These are phyloP conservation scores for Aspergillus glaucus DNA, from an alignment of 2,329 filamentous ascomycete species.

Conservation along the genomic window DNA sequence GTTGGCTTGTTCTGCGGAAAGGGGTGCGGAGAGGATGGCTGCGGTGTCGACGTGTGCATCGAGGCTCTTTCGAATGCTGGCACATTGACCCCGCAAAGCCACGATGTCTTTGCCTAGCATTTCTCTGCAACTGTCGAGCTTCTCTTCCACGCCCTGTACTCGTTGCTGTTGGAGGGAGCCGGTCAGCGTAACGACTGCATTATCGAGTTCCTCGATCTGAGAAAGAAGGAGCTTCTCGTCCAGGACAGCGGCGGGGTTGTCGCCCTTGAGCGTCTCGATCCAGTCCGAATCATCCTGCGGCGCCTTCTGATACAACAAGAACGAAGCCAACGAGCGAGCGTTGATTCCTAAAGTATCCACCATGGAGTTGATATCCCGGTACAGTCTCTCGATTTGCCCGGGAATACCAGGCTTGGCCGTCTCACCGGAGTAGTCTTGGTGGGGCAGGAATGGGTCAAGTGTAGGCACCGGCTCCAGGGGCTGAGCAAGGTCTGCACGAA, in stretches of 20 bases:
- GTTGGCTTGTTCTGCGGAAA: constrained; percentile 76
- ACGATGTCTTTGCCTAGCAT: constrained; percentile 62
- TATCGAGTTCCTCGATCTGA: constrained; percentile 64
- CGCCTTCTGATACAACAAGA: constrained; percentile 44
- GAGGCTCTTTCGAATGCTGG: constrained; percentile 72
- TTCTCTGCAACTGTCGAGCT: constrained; percentile 61
- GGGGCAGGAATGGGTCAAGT: constrained; percentile 44
- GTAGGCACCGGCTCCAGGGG: constrained; percentile 39
- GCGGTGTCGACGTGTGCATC: constrained; percentile 63
- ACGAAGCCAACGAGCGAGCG: constrained; percentile 57
- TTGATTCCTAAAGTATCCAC: constrained; percentile 88
- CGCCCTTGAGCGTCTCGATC: constrained; percentile 33
- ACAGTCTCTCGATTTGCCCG: constrained; percentile 45
- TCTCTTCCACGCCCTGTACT: constrained; percentile 61
- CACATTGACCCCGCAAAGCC: constrained; percentile 66
- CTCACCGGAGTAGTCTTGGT: constrained; percentile 41
- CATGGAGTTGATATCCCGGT: constrained; percentile 64
- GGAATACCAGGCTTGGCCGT: constrained; percentile 43
- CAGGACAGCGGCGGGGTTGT: constrained; percentile 60
- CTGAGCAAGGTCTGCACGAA: constrained; percentile 39
- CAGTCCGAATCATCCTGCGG: constrained; percentile 43
- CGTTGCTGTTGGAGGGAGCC: constrained; percentile 60
- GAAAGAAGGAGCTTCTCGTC: constrained; percentile 67
- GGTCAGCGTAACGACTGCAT: constrained; percentile 61
- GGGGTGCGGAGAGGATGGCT: constrained; percentile 61